These are phyloP conservation scores for Globisporangium megalacanthum DNA, from an alignment of 352 stramenopile genomes.

Conservation along the genomic window DNA sequence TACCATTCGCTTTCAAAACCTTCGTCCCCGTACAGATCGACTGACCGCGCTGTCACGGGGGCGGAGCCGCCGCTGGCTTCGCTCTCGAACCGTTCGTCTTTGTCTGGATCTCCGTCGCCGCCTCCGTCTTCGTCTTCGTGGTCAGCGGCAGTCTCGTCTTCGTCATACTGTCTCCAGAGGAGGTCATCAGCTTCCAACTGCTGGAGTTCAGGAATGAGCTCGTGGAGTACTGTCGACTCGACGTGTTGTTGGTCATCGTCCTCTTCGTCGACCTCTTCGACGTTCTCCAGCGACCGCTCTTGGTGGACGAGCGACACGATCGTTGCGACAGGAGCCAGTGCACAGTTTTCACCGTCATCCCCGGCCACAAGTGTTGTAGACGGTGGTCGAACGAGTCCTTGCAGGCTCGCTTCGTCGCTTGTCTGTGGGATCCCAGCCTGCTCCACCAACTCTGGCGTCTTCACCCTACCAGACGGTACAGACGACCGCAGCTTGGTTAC, in stretches of 20 bases:
- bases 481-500: conserved; percentile 49
- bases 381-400: too few relatives aligned
- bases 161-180: conserved; percentile 28
- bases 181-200: conserved; percentile 2
- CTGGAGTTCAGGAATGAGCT: neutral
- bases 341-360: neutral
- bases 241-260: neutral
- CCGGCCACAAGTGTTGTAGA: too few relatives aligned
- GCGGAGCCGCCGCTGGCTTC: conserved; percentile 5
- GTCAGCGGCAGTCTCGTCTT: conserved; percentile 7
- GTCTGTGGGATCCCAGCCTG: too few relatives aligned
- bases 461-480: conserved; percentile 33
- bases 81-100: conserved; percentile 10
- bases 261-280: conserved; percentile 12
- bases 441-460: neutral
- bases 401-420: too few relatives aligned
- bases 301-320: neutral
- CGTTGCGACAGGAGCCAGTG: neutral
- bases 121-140: conserved; percentile 19
- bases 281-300: conserved; percentile 12
- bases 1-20: conserved; percentile 51
- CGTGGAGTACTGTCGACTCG: neutral
- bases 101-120: conserved; percentile 3
- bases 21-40: conserved; percentile 45
- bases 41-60: conserved; percentile 13